phyloP scores from a whole-genome alignment of 352 stramenopile species.

The Phytophthora tentaculata region DNA sequence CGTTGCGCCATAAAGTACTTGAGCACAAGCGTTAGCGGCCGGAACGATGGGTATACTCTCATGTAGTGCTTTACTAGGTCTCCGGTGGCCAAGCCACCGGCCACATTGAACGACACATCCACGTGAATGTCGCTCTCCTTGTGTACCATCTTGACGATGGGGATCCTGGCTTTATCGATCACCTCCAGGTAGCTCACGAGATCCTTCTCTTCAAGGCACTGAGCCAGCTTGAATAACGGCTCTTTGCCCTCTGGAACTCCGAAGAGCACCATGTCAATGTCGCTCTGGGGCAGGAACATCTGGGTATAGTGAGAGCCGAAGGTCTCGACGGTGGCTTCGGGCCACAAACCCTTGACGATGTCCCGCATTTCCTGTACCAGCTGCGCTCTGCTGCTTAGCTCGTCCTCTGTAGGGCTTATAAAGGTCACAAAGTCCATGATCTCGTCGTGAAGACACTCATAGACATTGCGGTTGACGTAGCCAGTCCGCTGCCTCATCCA shows the following conservation, averaged over 20 bases:
- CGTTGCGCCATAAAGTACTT: constrained; percentile 97
- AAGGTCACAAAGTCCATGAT: constrained; percentile 95
- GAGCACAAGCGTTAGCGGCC: constrained; percentile 93
- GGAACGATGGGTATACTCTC: constrained; percentile 90
- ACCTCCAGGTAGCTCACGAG: constrained; percentile 94
- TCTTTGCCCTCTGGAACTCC: constrained; percentile 63
- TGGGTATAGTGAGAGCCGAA: constrained; percentile 95
- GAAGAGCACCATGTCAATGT: constrained; percentile 95
- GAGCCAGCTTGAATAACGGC: constrained; percentile 57
- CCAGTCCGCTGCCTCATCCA: constrained; percentile 73
- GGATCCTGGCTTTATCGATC: constrained; percentile 94
- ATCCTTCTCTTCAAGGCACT: constrained; percentile 63
- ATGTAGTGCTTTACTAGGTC: constrained; percentile 93
- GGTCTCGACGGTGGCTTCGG: constrained; percentile 75
- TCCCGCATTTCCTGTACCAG: constrained; percentile 81
- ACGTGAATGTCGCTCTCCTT: constrained; percentile 88
- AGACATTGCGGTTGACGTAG: constrained; percentile 74
- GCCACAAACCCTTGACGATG: constrained; percentile 66
- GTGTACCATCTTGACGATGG: constrained; percentile 97
- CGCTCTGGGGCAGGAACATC: constrained; percentile 91
- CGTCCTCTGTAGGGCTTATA: constrained; percentile 85
- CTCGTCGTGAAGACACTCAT: constrained; percentile 94
- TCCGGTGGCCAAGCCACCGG: constrained; percentile 80
- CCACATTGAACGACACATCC: constrained; percentile 94
- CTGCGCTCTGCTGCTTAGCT: constrained; percentile 68